Evolutionary conservation across 805 yeast genomes (phyloP).

Genomic region (Pichia pseudocactophila): DNA sequence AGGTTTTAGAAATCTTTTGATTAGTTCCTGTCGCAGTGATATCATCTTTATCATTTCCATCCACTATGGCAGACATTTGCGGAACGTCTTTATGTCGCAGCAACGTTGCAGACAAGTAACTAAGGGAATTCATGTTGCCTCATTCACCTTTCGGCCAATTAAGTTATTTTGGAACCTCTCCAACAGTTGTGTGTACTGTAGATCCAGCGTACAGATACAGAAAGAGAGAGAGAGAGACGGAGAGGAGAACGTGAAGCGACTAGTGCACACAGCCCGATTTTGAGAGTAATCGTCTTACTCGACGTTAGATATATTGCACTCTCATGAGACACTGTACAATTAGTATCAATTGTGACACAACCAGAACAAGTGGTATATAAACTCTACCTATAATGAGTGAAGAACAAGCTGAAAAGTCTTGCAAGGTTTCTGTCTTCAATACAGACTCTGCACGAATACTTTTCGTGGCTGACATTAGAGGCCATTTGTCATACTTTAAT

Average conservation of each 20-base stretch:
- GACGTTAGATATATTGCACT: no score
- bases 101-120: constrained; percentile 1
- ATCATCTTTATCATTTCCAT: neutral
- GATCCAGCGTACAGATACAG: no score
- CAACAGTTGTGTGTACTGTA: neutral
- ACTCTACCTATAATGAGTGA: no score
- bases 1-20: neutral
- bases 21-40: neutral
- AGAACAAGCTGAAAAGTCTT: neutral
- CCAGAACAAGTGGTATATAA: no score
- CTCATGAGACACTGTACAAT: no score
- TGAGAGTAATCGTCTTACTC: no score
- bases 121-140: constrained; percentile 5
- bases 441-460: constrained; percentile 9
- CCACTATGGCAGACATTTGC: no score
- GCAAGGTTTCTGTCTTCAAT: neutral
- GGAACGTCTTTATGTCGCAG: neutral
- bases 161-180: no score
- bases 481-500: constrained; percentile 42
- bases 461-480: constrained; percentile 46
- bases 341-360: neutral
- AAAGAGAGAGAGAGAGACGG: no score
- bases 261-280: no score
- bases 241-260: no score
- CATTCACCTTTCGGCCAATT: no score